A percentile compares a stretch with the other conserved stretches of the same genome.
These are phyloP conservation scores for Macadamia integrifolia DNA, from an alignment of 164 flowering plant species.

Conservation along the genomic window DNA sequence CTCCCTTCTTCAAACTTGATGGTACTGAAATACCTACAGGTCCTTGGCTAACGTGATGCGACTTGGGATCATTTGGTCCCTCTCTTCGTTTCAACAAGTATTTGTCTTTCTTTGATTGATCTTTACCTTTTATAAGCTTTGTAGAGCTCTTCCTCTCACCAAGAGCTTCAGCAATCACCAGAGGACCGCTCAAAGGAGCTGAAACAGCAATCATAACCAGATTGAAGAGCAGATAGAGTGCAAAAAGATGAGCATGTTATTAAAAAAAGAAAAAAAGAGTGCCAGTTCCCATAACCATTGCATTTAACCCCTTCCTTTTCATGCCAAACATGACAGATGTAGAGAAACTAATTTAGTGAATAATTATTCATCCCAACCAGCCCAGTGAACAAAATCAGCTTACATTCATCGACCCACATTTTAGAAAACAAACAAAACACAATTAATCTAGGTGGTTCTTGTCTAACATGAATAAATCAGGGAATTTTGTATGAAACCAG, in stretches of 20 bases:
- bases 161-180: slow-evolving; percentile 82
- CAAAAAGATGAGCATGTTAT: not conserved
- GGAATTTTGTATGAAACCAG: too few species aligned
- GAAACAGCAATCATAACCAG: slow-evolving; percentile 9
- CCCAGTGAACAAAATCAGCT: too few species aligned
- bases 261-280: too few species aligned
- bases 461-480: too few species aligned
- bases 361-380: too few species aligned
- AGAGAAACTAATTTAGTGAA: too few species aligned
- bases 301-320: too few species aligned
- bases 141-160: slow-evolving; percentile 49
- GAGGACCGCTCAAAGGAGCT: slow-evolving; percentile 97
- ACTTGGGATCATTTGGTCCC: slow-evolving; percentile 30
- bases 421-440: too few species aligned
- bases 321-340: too few species aligned
- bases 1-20: slow-evolving; percentile 26
- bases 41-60: slow-evolving; percentile 18
- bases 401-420: too few species aligned
- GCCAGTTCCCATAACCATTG: too few species aligned
- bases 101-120: slow-evolving; percentile 55
- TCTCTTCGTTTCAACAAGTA: slow-evolving; percentile 78
- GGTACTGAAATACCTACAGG: slow-evolving; percentile 23
- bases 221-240: not conserved
- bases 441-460: too few species aligned
- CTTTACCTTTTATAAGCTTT: slow-evolving; percentile 60